Conservation (phyloP, 805 yeast genomes). For the Teunomyces aglyptinius region DNA sequence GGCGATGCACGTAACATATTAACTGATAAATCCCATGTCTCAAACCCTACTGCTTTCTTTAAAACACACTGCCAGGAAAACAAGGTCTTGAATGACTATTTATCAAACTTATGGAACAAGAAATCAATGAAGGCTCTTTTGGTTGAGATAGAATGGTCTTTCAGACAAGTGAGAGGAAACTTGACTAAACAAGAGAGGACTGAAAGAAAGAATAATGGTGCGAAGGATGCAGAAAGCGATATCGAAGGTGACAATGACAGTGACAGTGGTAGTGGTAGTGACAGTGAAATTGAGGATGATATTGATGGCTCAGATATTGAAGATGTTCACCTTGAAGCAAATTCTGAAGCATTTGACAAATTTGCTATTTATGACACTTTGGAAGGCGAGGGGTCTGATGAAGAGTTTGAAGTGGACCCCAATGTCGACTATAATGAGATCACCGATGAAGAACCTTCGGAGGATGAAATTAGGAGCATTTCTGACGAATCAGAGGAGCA, state of each 20-base stretch:
- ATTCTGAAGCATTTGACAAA: constrained; percentile 28
- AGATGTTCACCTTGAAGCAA: constrained; percentile 17
- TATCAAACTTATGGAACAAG: constrained; percentile 50
- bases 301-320: constrained; percentile 13
- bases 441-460: constrained; percentile 64
- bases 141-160: constrained; percentile 42
- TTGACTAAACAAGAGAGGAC: constrained; percentile 37
- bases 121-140: constrained; percentile 35
- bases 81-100: constrained; percentile 41
- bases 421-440: constrained; percentile 53
- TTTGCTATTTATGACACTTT: constrained; percentile 37
- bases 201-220: constrained; percentile 23
- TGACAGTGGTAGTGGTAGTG: constrained; percentile 13
- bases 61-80: constrained; percentile 38
- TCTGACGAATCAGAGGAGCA: constrained; percentile 1
- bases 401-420: constrained; percentile 29
- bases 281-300: constrained; percentile 13
- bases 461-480: constrained; percentile 22
- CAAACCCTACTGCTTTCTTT: constrained; percentile 50
- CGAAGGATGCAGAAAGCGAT: constrained; percentile 11
- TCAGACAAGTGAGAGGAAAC: constrained; percentile 48
- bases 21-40: constrained; percentile 23
- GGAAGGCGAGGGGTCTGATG: constrained; percentile 44
- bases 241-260: constrained; percentile 7
- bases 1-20: constrained; percentile 24